Conservation (phyloP, 2,329 filamentous ascomycete genomes). For the Fusarium sublunatum region DNA sequence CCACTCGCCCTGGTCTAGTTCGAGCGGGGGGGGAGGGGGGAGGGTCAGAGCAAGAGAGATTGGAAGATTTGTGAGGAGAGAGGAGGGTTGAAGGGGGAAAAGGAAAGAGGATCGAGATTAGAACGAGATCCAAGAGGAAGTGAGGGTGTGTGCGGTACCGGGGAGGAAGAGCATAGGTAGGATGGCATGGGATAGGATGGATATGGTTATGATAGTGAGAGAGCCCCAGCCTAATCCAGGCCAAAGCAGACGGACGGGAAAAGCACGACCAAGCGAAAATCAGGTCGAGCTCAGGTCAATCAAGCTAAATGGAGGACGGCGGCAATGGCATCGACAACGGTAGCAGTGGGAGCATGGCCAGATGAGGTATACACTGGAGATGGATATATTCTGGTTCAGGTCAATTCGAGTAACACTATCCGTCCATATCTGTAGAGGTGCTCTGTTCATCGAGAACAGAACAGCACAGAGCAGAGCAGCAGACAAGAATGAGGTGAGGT, state of each 20-base stretch:
- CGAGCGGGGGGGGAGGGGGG: constrained; percentile 12
- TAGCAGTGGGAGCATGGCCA: constrained; percentile 35
- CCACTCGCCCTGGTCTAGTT: no score
- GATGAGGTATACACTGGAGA: constrained; percentile 6
- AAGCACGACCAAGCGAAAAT: constrained; percentile 31
- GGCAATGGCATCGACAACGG: constrained; percentile 38
- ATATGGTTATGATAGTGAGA: neutral
- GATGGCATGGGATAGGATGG: constrained; percentile 9
- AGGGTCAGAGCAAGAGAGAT: constrained; percentile 15
- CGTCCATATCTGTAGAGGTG: constrained; percentile 28
- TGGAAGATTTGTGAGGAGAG: neutral
- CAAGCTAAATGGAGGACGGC: constrained; percentile 39
- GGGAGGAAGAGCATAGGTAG: constrained; percentile 12
- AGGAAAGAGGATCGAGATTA: constrained; percentile 39
- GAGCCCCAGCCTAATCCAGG: constrained; percentile 2
- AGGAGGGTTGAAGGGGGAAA: constrained; percentile 17
- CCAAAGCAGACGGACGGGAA: neutral
- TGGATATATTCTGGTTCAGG: constrained; percentile 2
- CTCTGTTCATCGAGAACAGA: constrained; percentile 6
- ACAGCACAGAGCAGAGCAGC: constrained; percentile 4
- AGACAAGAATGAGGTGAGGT: constrained; percentile 14
- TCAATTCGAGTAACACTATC: constrained; percentile 31
- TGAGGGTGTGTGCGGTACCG: constrained; percentile 39
- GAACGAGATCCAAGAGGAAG: constrained; percentile 39
- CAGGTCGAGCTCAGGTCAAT: constrained; percentile 19